phyloP scores from a whole-genome alignment of 2,329 filamentous ascomycete species.

The Exophiala sp. region DNA sequence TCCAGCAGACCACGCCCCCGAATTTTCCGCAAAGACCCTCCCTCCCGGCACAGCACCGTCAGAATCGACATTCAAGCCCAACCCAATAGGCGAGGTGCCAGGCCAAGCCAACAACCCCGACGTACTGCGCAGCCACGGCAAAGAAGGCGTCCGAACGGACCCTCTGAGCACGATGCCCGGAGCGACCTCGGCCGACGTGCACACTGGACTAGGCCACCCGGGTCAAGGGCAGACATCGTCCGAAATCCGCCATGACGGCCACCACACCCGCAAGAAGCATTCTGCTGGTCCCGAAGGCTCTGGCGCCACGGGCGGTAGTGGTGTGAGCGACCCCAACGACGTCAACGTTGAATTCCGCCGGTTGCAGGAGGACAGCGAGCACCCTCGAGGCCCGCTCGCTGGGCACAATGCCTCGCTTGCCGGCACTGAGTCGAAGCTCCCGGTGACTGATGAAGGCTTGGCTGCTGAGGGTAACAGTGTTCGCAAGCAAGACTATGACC shows the following conservation, averaged over 20 bases:
- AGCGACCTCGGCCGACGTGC: conserved; percentile 49
- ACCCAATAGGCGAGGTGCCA: conserved; percentile 32
- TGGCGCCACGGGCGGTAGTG: conserved; percentile 29
- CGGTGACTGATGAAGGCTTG: conserved; percentile 13
- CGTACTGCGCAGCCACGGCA: conserved; percentile 38
- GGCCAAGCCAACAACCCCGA: conserved; percentile 39
- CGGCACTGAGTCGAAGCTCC: conserved; percentile 20
- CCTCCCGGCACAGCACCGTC: conserved; percentile 59
- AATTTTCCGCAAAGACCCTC: conserved; percentile 58
- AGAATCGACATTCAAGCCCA: conserved; percentile 38
- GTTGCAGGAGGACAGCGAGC: conserved; percentile 13
- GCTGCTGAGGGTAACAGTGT: conserved; percentile 12
- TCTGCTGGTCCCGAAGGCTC: conserved; percentile 42
- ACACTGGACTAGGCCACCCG: conserved; percentile 51
- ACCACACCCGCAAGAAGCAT: conserved; percentile 39
- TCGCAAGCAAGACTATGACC: conserved; percentile 1
- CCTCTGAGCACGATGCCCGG: conserved; percentile 46
- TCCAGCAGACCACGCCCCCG: conserved; percentile 50
- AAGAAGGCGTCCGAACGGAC: conserved; percentile 38
- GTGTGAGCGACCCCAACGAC: conserved; percentile 9
- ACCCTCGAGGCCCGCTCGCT: conserved; percentile 11
- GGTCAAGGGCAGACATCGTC: conserved; percentile 44
- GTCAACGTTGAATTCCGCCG: conserved; percentile 17
- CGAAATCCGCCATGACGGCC: conserved; percentile 46
- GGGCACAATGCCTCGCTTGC: conserved; percentile 17